phyloP scores from a whole-genome alignment of 78 protist species.

The Protostelium mycophagum region DNA sequence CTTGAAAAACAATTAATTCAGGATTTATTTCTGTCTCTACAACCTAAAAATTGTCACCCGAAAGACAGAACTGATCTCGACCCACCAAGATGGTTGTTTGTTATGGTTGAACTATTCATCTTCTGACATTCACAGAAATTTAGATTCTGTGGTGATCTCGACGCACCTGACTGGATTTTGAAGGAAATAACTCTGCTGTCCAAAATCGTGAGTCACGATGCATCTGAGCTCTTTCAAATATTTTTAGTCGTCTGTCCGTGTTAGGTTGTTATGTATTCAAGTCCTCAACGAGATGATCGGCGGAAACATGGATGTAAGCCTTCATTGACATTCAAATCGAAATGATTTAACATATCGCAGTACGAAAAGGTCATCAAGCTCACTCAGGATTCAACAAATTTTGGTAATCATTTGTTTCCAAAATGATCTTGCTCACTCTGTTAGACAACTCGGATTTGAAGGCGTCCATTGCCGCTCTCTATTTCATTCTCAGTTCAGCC shows the following conservation, averaged over 20 bases:
- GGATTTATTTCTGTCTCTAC: no score
- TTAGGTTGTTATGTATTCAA: constrained; percentile 40
- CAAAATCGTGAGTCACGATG: constrained; percentile 40
- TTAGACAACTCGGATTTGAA: constrained; percentile 27
- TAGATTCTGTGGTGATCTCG: constrained; percentile 82
- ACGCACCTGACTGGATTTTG: constrained; percentile 85
- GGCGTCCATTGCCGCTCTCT: constrained; percentile 73
- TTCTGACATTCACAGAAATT: constrained; percentile 51
- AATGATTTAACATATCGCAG: not conserved
- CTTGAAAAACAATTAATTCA: no score
- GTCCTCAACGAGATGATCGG: constrained; percentile 37
- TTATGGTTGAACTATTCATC: no score
- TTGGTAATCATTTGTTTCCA: not conserved
- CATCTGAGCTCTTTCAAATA: not conserved
- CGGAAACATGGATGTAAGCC: constrained; percentile 37
- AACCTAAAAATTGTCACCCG: no score
- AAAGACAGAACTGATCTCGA: no score
- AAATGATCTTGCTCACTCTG: not conserved
- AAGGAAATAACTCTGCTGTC: constrained; percentile 65
- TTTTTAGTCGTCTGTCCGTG: constrained; percentile 52
- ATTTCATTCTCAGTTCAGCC: constrained; percentile 62
- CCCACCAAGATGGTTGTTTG: no score
- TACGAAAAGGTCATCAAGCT: constrained; percentile 48
- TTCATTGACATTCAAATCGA: not conserved
- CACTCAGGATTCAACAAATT: constrained; percentile 25